Percentiles rank a stretch among this genome's conserved stretches.
phyloP scores from a whole-genome alignment of 1,284 basidiomycete genomes.

The Fistulinella cinereoalba region DNA sequence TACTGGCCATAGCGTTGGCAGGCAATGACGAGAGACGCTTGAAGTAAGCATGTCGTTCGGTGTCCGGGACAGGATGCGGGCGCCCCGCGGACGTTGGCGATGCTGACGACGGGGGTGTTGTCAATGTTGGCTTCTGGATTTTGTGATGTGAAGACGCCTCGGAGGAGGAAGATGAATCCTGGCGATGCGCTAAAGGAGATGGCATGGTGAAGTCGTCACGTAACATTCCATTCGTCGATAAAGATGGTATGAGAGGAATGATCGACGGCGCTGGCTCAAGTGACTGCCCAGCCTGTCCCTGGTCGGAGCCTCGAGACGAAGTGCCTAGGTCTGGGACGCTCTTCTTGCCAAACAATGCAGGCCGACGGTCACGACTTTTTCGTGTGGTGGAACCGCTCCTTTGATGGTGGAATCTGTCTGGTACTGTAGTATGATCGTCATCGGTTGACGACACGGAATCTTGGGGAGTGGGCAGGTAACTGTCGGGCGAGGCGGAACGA shows the following conservation, averaged over 20 bases:
- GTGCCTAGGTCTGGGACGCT: slow-evolving; percentile 85
- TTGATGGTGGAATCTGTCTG: slow-evolving; percentile 41
- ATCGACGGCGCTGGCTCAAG: slow-evolving; percentile 14
- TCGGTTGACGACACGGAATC: slow-evolving; percentile 47
- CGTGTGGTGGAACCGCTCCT: slow-evolving; percentile 59
- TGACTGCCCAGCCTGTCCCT: slow-evolving; percentile 23
- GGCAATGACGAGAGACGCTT: slow-evolving; percentile 81
- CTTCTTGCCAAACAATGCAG: slow-evolving; percentile 64
- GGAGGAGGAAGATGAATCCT: slow-evolving; percentile 43
- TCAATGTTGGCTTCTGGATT: slow-evolving; percentile 30
- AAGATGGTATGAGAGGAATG: slow-evolving; percentile 11
- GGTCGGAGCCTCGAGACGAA: slow-evolving; percentile 41
- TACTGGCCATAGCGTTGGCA: slow-evolving; percentile 53
- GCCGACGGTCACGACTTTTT: slow-evolving; percentile 37
- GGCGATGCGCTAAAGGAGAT: slow-evolving; percentile 40
- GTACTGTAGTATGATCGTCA: slow-evolving; percentile 31
- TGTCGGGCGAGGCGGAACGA: slow-evolving; percentile 54
- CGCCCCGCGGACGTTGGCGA: slow-evolving; percentile 43
- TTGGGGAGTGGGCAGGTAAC: slow-evolving; percentile 57
- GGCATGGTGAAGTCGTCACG: slow-evolving; percentile 43
- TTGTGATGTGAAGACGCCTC: slow-evolving; percentile 26
- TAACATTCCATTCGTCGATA: slow-evolving; percentile 17
- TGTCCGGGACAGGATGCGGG: slow-evolving; percentile 59
- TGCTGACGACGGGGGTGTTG: slow-evolving; percentile 42
- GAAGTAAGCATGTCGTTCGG: slow-evolving; percentile 92